Percentiles rank a stretch among this genome's conserved stretches.
phyloP scores from a whole-genome alignment of 768 basidiomycete species.

The Harrya chromipes region DNA sequence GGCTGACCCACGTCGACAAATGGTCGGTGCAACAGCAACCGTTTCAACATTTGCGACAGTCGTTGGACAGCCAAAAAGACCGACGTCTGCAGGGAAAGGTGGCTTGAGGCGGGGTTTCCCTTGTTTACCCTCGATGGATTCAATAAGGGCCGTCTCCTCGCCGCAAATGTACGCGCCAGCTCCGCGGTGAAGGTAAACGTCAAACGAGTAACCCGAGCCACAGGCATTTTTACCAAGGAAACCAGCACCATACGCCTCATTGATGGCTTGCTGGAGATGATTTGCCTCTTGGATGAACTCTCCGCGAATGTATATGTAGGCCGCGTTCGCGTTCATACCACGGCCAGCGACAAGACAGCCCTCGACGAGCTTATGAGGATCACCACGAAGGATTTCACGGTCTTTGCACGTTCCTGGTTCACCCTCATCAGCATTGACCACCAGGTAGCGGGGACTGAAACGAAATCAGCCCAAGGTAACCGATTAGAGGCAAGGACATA shows the following conservation, averaged over 20 bases:
- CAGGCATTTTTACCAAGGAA: constrained; percentile 89
- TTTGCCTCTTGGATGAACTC: constrained; percentile 96
- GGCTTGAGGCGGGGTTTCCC: constrained; percentile 98
- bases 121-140: constrained; percentile 96
- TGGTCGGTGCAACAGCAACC: constrained; percentile 95
- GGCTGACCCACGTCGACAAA: constrained; percentile 79
- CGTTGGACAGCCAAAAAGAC: constrained; percentile 94
- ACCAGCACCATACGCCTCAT: constrained; percentile 89
- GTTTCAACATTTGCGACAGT: constrained; percentile 99
- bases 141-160: constrained; percentile 97
- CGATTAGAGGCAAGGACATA: constrained; percentile 27
- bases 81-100: constrained; percentile 98
- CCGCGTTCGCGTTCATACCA: constrained; percentile 94
- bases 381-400: constrained; percentile 95
- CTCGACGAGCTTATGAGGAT: constrained; percentile 97
- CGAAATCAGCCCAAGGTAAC: neutral
- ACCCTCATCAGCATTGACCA: constrained; percentile 98
- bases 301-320: constrained; percentile 99
- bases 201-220: constrained; percentile 90
- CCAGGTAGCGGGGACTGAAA: constrained; percentile 85
- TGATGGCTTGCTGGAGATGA: constrained; percentile 93
- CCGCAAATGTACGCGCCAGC: constrained; percentile 99
- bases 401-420: constrained; percentile 99
- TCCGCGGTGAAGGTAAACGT: constrained; percentile 97
- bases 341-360: constrained; percentile 97